phyloP scores from a whole-genome alignment of 2,329 filamentous ascomycete genomes.

The Phialophora expanda region DNA sequence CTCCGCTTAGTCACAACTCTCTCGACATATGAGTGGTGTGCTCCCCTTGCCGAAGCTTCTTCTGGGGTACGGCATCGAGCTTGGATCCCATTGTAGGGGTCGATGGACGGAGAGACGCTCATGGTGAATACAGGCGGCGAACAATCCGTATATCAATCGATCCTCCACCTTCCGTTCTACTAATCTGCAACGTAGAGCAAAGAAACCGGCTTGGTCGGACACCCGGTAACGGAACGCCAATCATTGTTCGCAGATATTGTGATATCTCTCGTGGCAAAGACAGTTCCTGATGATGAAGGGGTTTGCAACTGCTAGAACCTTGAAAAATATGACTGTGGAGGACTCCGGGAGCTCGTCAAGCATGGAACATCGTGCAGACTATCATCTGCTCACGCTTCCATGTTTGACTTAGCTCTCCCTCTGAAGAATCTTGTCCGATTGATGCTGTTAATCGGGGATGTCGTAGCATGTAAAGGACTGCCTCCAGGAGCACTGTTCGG shows the following conservation, averaged over 20 bases:
- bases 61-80: background rate
- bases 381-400: conserved; percentile 5
- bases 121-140: background rate
- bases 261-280: conserved; percentile 2
- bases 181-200: too few species aligned
- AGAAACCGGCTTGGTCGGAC: background rate
- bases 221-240: background rate
- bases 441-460: conserved; percentile 1
- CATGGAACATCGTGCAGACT: conserved; percentile 10
- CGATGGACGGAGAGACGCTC: background rate
- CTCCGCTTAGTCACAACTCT: background rate
- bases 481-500: background rate
- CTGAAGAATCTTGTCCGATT: background rate
- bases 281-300: conserved; percentile 1
- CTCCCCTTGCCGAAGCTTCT: background rate
- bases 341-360: background rate
- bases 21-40: background rate
- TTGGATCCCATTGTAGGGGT: background rate
- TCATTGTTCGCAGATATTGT: background rate
- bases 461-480: background rate
- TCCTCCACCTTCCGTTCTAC: background rate
- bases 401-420: background rate
- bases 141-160: background rate
- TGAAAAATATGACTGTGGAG: background rate
- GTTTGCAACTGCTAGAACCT: background rate